Percentiles rank a stretch among this genome's conserved stretches.
These are phyloP conservation scores for Lindgomyces ingoldianus DNA, from an alignment of 495 filamentous ascomycete species.

Conservation along the genomic window DNA sequence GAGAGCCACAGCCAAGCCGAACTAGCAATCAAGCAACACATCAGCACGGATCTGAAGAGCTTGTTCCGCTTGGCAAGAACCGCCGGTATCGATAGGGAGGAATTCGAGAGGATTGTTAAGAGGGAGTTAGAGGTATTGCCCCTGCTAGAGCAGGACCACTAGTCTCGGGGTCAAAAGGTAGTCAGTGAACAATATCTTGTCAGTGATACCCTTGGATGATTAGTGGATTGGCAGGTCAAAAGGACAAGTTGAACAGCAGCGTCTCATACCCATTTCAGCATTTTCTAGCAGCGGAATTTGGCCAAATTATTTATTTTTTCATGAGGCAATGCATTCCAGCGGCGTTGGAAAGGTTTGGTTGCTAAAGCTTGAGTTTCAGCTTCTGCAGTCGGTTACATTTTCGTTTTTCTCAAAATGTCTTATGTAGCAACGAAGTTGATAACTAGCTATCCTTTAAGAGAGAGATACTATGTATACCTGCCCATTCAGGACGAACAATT, in stretches of 20 bases:
- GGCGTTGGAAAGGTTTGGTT: not conserved
- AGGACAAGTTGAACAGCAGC: not conserved
- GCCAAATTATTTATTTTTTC: not conserved
- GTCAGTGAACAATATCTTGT: too few species aligned
- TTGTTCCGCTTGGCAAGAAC: conserved; percentile 77
- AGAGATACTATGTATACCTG: too few species aligned
- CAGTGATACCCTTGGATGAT: not conserved
- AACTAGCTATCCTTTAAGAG: too few species aligned
- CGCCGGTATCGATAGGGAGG: conserved; percentile 76
- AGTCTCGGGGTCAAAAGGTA: not conserved
- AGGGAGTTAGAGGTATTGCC: conserved; percentile 77
- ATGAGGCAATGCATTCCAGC: not conserved
- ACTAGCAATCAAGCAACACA: conserved; percentile 83
- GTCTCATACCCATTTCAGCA: not conserved
- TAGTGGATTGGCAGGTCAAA: not conserved
- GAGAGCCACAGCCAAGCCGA: conserved; percentile 68
- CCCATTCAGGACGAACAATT: too few species aligned
- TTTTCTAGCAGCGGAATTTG: not conserved
- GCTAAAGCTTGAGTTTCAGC: too few species aligned
- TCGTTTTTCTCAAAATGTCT: too few species aligned
- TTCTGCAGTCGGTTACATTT: too few species aligned
- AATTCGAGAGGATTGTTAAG: conserved; percentile 79
- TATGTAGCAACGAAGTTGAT: too few species aligned
- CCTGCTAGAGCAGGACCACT: conserved; percentile 69
- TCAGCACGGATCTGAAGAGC: conserved; percentile 84